Conservation (phyloP, 108 stramenopile species). For the Conticribra weissflogii region DNA sequence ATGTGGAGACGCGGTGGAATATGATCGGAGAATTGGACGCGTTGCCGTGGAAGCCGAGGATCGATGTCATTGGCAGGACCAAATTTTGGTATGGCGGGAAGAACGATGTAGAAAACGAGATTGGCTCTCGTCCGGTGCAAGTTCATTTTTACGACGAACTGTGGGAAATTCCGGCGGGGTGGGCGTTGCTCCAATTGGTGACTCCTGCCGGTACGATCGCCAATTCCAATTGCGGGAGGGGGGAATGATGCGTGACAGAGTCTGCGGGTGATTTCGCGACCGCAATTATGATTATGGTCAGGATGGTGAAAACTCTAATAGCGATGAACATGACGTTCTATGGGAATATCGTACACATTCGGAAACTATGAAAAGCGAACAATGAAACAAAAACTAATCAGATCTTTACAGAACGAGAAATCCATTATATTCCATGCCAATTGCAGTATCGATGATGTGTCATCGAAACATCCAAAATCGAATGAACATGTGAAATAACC, state of each 20-base stretch:
- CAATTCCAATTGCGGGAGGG: constrained; percentile 8
- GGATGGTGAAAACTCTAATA: no score
- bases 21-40: constrained; percentile 76
- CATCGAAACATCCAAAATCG: no score
- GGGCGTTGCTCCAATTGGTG: constrained; percentile 72
- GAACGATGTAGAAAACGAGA: neutral
- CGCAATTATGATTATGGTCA: no score
- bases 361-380: no score
- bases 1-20: constrained; percentile 81
- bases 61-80: constrained; percentile 82
- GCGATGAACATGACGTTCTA: no score
- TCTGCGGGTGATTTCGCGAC: no score
- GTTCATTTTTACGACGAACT: constrained; percentile 81
- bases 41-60: constrained; percentile 77
- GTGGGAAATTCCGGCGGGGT: constrained; percentile 78
- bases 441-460: no score
- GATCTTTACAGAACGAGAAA: no score
- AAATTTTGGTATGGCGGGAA: constrained; percentile 75
- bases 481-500: no score
- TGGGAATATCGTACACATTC: no score
- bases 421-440: no score
- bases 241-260: neutral
- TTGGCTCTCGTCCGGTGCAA: constrained; percentile 16
- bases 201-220: constrained; percentile 67
- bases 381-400: no score